These are phyloP conservation scores for Cymbopogon citratus DNA, from an alignment of 176 grass and related monocot species.

Conservation along the genomic window DNA sequence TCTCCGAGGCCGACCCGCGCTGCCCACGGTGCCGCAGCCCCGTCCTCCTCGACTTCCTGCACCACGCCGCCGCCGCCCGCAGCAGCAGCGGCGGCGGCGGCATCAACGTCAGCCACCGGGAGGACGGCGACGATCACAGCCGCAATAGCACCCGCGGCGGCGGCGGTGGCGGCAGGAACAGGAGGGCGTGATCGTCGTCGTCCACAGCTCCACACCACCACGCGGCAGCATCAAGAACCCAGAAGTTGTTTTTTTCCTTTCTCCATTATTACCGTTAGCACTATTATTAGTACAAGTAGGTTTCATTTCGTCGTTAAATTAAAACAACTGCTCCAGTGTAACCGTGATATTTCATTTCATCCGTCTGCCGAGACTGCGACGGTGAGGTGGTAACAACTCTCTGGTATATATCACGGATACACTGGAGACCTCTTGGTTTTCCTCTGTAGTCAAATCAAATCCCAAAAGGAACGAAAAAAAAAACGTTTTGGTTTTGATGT, in stretches of 20 bases:
- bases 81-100: background rate
- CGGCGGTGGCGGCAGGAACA: constrained; percentile 14
- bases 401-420: constrained; percentile 52
- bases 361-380: background rate
- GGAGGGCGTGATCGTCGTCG: constrained; percentile 25
- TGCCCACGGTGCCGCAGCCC: constrained; percentile 69
- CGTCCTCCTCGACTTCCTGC: constrained; percentile 64
- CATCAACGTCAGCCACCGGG: background rate
- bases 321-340: constrained; percentile 32
- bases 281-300: background rate
- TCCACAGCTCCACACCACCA: too few relatives aligned
- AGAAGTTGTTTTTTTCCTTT: background rate
- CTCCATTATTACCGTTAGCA: background rate
- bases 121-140: background rate
- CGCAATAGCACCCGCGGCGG: background rate
- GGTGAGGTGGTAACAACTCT: background rate
- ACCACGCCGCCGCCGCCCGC: background rate
- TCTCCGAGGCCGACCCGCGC: constrained; percentile 48
- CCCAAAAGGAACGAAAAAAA: background rate
- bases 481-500: background rate
- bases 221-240: constrained; percentile 1
- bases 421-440: constrained; percentile 7
- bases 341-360: constrained; percentile 32
- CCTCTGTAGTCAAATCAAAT: too few relatives aligned
- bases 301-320: background rate